These are phyloP conservation scores for Colletotrichum sp. DNA, from an alignment of 2,329 filamentous ascomycete genomes.

Conservation along the genomic window DNA sequence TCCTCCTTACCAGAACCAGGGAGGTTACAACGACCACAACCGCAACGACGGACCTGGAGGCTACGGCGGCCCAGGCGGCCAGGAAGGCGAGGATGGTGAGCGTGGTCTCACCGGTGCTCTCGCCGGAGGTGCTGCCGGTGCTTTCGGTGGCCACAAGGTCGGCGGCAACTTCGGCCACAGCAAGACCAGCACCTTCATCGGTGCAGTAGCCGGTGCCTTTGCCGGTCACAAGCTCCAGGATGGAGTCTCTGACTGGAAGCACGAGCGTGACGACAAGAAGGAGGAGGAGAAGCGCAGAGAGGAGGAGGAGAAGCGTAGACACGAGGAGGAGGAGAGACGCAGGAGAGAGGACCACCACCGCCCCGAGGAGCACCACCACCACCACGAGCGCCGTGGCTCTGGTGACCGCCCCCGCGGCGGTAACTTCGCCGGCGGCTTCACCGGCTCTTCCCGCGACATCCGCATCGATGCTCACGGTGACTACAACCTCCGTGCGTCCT, in stretches of 20 bases:
- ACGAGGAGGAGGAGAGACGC: slow-evolving; percentile 33
- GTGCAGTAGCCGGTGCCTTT: slow-evolving; percentile 44
- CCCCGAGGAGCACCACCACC: slow-evolving; percentile 16
- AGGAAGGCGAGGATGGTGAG: slow-evolving; percentile 37
- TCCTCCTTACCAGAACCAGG: slow-evolving; percentile 11
- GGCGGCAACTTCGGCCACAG: slow-evolving; percentile 43
- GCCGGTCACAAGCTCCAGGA: slow-evolving; percentile 48
- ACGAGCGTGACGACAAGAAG: slow-evolving; percentile 44
- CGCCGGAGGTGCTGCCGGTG: slow-evolving; percentile 44
- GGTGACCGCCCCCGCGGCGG: slow-evolving; percentile 29
- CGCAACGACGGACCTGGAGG: slow-evolving; percentile 14
- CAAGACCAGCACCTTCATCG: slow-evolving; percentile 41
- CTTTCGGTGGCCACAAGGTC: slow-evolving; percentile 44
- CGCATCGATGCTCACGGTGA: slow-evolving; percentile 37
- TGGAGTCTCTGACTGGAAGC: slow-evolving; percentile 42
- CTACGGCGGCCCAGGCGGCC: slow-evolving; percentile 25
- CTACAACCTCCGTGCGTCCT: slow-evolving; percentile 38
- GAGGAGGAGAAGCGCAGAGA: slow-evolving; percentile 31
- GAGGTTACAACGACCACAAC: not conserved
- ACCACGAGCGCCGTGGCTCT: slow-evolving; percentile 15
- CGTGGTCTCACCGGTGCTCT: slow-evolving; percentile 45
- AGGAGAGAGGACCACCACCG: slow-evolving; percentile 4
- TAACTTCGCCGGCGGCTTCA: slow-evolving; percentile 31
- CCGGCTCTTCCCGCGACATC: slow-evolving; percentile 37
- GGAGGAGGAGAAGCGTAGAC: not conserved